Percentiles rank a stretch among this genome's conserved stretches.
Evolutionary conservation across 2,329 filamentous ascomycete genomes (phyloP).

Genomic region (Cryphonectria carpinicola): DNA sequence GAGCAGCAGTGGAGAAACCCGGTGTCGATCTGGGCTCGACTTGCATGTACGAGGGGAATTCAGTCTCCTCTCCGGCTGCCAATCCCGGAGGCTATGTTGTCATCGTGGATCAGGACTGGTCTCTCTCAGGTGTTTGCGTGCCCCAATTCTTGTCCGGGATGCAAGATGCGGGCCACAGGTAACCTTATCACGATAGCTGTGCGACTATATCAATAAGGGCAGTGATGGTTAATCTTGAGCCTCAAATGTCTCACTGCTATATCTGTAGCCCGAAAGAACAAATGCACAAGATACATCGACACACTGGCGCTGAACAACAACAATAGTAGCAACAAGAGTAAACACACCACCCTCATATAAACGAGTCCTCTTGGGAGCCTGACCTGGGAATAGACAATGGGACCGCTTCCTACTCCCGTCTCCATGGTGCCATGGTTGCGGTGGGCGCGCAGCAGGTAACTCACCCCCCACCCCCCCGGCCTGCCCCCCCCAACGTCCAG

Average conservation of each 20-base stretch:
- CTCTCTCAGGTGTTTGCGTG: background rate
- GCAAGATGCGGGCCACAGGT: background rate
- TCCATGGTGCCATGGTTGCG: background rate
- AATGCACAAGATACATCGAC: background rate
- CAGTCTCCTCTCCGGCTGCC: background rate
- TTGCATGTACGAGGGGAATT: background rate
- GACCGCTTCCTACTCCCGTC: constrained; percentile 6
- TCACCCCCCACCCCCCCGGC: too few species aligned
- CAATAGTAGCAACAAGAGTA: background rate
- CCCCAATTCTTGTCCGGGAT: constrained; percentile 4
- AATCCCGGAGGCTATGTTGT: constrained; percentile 15
- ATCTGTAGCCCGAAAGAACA: background rate
- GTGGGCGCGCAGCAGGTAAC: background rate
- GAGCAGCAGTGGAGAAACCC: constrained; percentile 3
- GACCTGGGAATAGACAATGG: background rate
- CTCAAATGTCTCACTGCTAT: background rate
- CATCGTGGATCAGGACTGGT: constrained; percentile 7
- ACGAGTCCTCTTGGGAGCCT: background rate
- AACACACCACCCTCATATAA: background rate
- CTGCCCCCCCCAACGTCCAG: background rate
- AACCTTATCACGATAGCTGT: constrained; percentile 4
- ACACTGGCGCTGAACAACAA: background rate
- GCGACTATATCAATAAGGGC: background rate
- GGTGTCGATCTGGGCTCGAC: background rate
- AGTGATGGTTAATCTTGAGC: background rate